Conservation (phyloP, 345 rosid species). For the Turritis glabra region DNA sequence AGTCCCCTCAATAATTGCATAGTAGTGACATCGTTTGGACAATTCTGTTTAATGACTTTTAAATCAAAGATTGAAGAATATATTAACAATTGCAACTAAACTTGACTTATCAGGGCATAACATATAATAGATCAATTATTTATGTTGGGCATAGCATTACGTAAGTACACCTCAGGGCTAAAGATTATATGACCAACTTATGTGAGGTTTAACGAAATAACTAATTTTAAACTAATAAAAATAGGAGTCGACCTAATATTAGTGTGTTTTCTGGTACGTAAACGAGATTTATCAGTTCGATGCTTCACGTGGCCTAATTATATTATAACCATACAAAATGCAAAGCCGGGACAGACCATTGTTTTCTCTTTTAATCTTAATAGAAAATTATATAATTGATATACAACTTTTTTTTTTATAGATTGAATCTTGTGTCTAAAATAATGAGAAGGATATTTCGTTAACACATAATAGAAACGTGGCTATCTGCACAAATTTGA, state of each 20-base stretch:
- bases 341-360: not conserved
- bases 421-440: not conserved
- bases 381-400: no score
- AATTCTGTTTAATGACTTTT: not conserved
- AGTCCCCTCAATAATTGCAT: slow-evolving; percentile 16
- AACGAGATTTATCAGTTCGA: not conserved
- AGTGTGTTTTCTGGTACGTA: slow-evolving; percentile 16
- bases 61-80: not conserved
- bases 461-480: not conserved
- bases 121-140: not conserved
- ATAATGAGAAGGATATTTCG: not conserved
- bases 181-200: not conserved
- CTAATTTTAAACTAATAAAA: slow-evolving; percentile 27
- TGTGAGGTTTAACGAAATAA: slow-evolving; percentile 28
- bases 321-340: slow-evolving; percentile 9
- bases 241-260: slow-evolving; percentile 23
- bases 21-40: slow-evolving; percentile 2
- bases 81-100: not conserved
- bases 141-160: not conserved
- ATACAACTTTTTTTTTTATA: no score
- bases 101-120: not conserved
- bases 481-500: not conserved
- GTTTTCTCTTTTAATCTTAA: no score
- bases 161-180: not conserved
- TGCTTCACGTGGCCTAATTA: slow-evolving; percentile 29